Conservation (phyloP, 2,329 filamentous ascomycete genomes). For the Chalara sp. region DNA sequence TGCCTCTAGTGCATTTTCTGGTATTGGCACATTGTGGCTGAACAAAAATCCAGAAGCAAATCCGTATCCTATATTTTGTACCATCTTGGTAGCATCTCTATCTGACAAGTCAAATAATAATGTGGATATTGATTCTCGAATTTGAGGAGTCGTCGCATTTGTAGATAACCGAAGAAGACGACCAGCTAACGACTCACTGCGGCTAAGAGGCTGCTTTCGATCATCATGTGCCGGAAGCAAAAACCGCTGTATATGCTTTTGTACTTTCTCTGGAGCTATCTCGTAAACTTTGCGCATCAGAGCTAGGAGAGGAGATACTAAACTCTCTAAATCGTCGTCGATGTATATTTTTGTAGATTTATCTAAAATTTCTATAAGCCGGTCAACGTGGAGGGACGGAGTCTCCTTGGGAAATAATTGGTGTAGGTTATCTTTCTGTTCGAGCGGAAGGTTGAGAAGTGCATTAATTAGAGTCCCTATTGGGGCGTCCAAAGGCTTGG, state of each 20-base stretch:
- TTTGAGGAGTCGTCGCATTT: conserved; percentile 61
- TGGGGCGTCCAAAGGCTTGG: conserved; percentile 66
- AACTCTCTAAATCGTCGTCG: conserved; percentile 64
- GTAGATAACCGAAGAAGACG: conserved; percentile 72
- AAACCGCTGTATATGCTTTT: conserved; percentile 46
- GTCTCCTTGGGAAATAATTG: conserved; percentile 61
- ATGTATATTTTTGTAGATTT: conserved; percentile 55
- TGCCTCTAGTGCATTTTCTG: conserved; percentile 55
- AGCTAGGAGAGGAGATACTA: conserved; percentile 66
- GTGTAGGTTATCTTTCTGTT: conserved; percentile 37
- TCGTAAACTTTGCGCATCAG: conserved; percentile 67
- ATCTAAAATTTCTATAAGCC: conserved; percentile 65
- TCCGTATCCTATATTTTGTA: conserved; percentile 90
- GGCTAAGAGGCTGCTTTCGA: conserved; percentile 69
- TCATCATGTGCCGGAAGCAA: conserved; percentile 76
- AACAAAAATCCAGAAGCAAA: conserved; percentile 88
- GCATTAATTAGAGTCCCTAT: conserved; percentile 71
- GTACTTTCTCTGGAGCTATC: conserved; percentile 55
- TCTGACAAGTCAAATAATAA: conserved; percentile 85
- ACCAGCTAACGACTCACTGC: conserved; percentile 66
- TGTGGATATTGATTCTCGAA: conserved; percentile 68
- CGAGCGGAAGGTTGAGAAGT: conserved; percentile 70
- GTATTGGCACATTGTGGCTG: conserved; percentile 74
- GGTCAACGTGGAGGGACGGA: conserved; percentile 51
- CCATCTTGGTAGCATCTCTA: conserved; percentile 71